Evolutionary conservation across 768 basidiomycete genomes (phyloP).

Genomic region (Cyclocybe cylindracea): DNA sequence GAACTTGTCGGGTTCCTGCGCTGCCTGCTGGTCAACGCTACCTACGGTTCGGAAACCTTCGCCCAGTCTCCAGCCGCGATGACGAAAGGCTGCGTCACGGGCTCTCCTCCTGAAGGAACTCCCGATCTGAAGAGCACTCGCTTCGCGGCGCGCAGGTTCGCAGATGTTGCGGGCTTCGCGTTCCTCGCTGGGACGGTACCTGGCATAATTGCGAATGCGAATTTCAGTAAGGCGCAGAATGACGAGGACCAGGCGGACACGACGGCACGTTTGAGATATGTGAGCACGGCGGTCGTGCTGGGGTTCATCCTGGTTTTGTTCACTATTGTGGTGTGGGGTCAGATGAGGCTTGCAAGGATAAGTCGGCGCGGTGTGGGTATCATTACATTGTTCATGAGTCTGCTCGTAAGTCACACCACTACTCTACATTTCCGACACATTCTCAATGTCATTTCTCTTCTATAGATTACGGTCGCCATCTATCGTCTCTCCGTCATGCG

Average conservation of each 20-base stretch:
- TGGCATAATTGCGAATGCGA: slow-evolving; percentile 28
- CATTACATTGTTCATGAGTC: slow-evolving; percentile 20
- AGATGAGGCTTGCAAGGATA: slow-evolving; percentile 25
- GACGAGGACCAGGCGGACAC: slow-evolving; percentile 18
- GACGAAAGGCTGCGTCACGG: slow-evolving; percentile 22
- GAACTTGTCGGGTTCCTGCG: slow-evolving; percentile 36
- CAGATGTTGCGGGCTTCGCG: slow-evolving; percentile 20
- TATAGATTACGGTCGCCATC: slow-evolving; percentile 31
- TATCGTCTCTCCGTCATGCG: slow-evolving; percentile 44
- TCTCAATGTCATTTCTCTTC: not conserved
- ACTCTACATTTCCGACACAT: not conserved
- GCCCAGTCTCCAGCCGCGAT: slow-evolving; percentile 25
- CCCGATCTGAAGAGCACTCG: slow-evolving; percentile 31
- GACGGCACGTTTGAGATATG: slow-evolving; percentile 20
- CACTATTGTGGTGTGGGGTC: slow-evolving; percentile 21
- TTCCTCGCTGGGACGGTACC: slow-evolving; percentile 32
- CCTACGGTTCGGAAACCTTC: slow-evolving; percentile 31
- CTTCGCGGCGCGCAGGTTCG: slow-evolving; percentile 28
- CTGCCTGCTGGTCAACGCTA: slow-evolving; percentile 41
- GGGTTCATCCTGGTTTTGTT: slow-evolving; percentile 16
- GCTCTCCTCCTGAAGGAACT: slow-evolving; percentile 23
- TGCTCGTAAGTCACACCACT: slow-evolving; percentile 28
- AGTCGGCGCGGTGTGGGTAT: slow-evolving; percentile 21
- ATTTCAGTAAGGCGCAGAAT: slow-evolving; percentile 18
- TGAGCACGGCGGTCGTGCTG: slow-evolving; percentile 20